A percentile compares a stretch with the other conserved stretches of the same genome.
Conservation (phyloP, 495 filamentous ascomycete species). For the Aspergillus wentii region DNA sequence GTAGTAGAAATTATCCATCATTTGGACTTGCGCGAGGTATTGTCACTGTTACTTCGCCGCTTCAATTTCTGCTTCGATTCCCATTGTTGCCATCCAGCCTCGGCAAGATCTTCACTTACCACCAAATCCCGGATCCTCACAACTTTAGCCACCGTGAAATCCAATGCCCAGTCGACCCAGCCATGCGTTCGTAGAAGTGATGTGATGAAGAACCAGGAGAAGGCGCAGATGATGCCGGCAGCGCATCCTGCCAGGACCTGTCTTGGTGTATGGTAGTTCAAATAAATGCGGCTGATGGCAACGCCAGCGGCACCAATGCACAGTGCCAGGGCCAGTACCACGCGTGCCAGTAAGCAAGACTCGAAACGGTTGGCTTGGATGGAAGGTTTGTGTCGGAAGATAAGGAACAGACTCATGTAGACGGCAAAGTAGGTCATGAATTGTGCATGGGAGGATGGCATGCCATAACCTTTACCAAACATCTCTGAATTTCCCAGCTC, state of each 20-base stretch:
- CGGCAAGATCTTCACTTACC: conserved; percentile 82
- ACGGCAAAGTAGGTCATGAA: conserved; percentile 88
- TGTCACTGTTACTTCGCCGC: conserved; percentile 19
- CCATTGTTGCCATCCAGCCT: conserved; percentile 94
- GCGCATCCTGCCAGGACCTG: conserved; percentile 78
- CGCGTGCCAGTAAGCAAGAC: conserved; percentile 53
- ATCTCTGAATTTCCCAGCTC: conserved; percentile 49
- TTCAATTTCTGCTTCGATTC: conserved; percentile 48
- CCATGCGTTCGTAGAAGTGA: conserved; percentile 53
- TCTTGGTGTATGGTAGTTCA: conserved; percentile 86
- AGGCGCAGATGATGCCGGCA: conserved; percentile 67
- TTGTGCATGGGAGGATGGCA: conserved; percentile 97
- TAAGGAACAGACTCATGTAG: conserved; percentile 74
- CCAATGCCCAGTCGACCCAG: conserved; percentile 68
- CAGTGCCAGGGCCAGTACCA: conserved; percentile 50
- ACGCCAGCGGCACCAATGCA: conserved; percentile 62
- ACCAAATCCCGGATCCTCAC: conserved; percentile 77
- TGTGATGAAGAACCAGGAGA: conserved; percentile 75
- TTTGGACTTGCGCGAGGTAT: conserved; percentile 21
- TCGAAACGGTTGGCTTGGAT: conserved; percentile 35
- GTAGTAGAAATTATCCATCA: conserved; percentile 13
- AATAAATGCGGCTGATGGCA: conserved; percentile 76
- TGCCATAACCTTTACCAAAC: conserved; percentile 91
- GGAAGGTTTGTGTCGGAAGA: conserved; percentile 67
- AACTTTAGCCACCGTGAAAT: conserved; percentile 58